Base-by-base conservation (phyloP, 1,284 basidiomycete species). In the Ceratobasidium sp. region DNA sequence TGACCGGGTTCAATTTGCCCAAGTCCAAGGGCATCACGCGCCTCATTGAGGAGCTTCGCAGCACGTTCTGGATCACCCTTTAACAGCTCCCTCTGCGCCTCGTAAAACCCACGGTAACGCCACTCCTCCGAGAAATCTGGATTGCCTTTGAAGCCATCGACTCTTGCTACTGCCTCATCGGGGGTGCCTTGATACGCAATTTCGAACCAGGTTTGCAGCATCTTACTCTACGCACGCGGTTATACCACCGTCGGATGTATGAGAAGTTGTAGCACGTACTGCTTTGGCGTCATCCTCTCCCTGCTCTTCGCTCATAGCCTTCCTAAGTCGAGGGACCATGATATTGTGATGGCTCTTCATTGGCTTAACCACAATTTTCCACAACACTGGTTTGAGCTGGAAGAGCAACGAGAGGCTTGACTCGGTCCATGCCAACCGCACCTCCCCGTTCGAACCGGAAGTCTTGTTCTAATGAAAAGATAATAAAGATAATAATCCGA, bases 41-140 rank as follows among this genome's bases (percentile, higher is more conserved):
- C 43, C n/a, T 10, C 27, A 20, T 60, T 49, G 42, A 60, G n/a
- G 5, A 17, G 3, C 20, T 31, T 27, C 2, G 2, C 2, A 17
- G 43, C 57, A n/a, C 3, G 5, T 8, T 31, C 12, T 15, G 13
- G 29, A 10, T 34, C 17, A 2, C 10, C 2, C 2, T 22, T 22
- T 45, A 60, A n/a, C 29, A 60, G 57, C 17, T 45, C 57, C 27
- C 32, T 27, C 3, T 60, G 57, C 6, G 43, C 43, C 6, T 25
- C 25, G 43, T 34, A 60, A 20, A 60, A 60, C 25, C 27, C 13
- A 2, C 35, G 2, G 42, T 35, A n/a, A 13, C 29, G 6, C 5
- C 34, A 42, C 22, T 17, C 1, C n/a, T 31, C 13, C 20, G 43
- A 27, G 32, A 8, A 42, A 4, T 20, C 25, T 12, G 2, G n/a